Evolutionary conservation across 2,329 filamentous ascomycete species (phyloP).

Genomic region (Penicillium sp.): DNA sequence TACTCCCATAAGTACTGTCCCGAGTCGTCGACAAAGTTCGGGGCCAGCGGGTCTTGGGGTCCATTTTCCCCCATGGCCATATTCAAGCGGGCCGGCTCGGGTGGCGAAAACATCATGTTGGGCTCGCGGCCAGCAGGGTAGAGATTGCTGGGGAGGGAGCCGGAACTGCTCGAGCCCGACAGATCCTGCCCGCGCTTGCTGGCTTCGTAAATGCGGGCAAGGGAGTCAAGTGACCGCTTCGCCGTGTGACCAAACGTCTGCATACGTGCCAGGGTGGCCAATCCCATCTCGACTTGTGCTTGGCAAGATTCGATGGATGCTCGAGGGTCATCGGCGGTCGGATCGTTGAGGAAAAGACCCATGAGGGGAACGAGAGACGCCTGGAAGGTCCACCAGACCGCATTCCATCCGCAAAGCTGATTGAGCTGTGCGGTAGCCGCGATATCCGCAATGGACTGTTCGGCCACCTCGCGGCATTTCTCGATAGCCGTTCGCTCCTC

Average conservation of each 20-base stretch:
- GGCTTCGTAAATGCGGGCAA: slow-evolving; percentile 59
- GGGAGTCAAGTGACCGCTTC: slow-evolving; percentile 56
- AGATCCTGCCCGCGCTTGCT: slow-evolving; percentile 28
- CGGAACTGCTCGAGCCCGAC: slow-evolving; percentile 6
- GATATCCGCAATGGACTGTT: slow-evolving; percentile 67
- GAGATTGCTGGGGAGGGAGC: slow-evolving; percentile 6
- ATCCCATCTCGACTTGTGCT: slow-evolving; percentile 50
- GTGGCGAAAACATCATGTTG: slow-evolving; percentile 10
- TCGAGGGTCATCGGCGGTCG: slow-evolving; percentile 52
- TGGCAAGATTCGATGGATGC: slow-evolving; percentile 48
- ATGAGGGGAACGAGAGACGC: slow-evolving; percentile 73
- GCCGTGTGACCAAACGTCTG: slow-evolving; percentile 61
- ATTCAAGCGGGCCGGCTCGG: slow-evolving; percentile 15
- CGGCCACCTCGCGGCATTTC: slow-evolving; percentile 63
- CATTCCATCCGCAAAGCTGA: slow-evolving; percentile 74
- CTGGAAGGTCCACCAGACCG: slow-evolving; percentile 76
- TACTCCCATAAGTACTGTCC: slow-evolving; percentile 35
- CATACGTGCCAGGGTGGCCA: slow-evolving; percentile 44
- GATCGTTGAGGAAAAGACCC: slow-evolving; percentile 53
- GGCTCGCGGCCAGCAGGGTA: slow-evolving; percentile 17
- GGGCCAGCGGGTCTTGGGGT: slow-evolving; percentile 20
- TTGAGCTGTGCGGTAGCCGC: slow-evolving; percentile 63
- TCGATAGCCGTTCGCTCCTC: slow-evolving; percentile 64
- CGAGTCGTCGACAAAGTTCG: slow-evolving; percentile 25
- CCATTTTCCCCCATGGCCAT: slow-evolving; percentile 17